Base-by-base conservation (phyloP, 768 basidiomycete genomes). In the Tephrocybe rancida region DNA sequence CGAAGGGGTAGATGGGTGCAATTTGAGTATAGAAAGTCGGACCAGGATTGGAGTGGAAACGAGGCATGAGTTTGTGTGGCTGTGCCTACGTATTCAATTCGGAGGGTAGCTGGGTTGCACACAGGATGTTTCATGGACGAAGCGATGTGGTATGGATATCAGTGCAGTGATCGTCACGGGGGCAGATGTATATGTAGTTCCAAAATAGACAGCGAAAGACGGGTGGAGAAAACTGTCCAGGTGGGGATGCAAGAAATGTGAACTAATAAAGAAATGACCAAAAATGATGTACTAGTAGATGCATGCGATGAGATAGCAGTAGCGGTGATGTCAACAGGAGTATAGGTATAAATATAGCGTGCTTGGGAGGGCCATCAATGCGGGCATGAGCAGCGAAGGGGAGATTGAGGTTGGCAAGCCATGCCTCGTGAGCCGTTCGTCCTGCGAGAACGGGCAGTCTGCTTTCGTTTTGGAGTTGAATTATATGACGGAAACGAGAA, bases 231-330 rank as follows among this genome's bases (percentile, higher is more conserved):
- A 30, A 57, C 26, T n/a, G 52, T 54, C 44, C 56, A 43, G 27
- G 42, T 37, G 35, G 34, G 24, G 21, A 42, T 53, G 38, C 43
- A 16, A 49, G 18, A 30, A 44, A 27, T 26, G 37, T 41, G n/a
- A 42, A 16, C 22, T 37, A 25, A 49, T 26, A 41, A 39, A 43
- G 35, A 39, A 26, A 22, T 22, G 35, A 48, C 37, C 47, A 44
- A 53, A 45, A 25, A 39, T 10, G 18, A 49, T 44, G 35, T 37
- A 37, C n/a, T n/a, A 4, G 34, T 42, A 32, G 30, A 54, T 50
- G 48, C 38, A 46, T 54, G 52, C 52, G 47, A 53, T 26, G 44
- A 46, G 30, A 47, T 54, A 50, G 46, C 34, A 10, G 39, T 55
- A n/a, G 35, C 35, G 48, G 26, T 41, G 35, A n/a, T 50, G 48